These are phyloP conservation scores for Pichia sp. DNA, from an alignment of 1,139 yeast species.

Conservation along the genomic window DNA sequence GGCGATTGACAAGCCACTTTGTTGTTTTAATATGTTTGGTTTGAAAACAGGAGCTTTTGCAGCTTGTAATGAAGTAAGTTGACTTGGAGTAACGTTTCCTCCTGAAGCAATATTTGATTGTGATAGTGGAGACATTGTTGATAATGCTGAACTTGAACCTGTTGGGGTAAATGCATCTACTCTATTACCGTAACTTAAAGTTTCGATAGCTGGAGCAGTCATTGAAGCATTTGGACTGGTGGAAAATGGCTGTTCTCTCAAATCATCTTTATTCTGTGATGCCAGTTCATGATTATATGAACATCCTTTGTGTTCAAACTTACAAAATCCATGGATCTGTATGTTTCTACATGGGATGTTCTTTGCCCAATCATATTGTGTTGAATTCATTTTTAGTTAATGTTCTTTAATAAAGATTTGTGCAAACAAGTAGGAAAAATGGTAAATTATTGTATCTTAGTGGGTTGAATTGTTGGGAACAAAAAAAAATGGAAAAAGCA, in stretches of 20 bases:
- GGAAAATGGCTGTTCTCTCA: too few species aligned
- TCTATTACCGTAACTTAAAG: too few species aligned
- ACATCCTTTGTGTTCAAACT: constrained; percentile 85
- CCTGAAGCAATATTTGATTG: too few species aligned
- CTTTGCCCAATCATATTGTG: constrained; percentile 49
- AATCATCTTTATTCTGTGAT: constrained; percentile 20
- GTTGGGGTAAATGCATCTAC: too few species aligned
- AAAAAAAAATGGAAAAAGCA: too few species aligned
- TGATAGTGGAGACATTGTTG: constrained; percentile 13
- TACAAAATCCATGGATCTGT: constrained; percentile 82
- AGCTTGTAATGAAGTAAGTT: background rate
- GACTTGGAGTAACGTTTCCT: too few species aligned
- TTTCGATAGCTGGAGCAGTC: too few species aligned
- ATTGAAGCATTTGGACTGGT: too few species aligned
- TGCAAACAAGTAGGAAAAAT: too few species aligned
- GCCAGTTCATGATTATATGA: constrained; percentile 62
- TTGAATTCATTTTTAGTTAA: constrained; percentile 7
- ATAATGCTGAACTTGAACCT: constrained; percentile 1
- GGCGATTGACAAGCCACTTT: background rate
- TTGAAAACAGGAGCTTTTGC: constrained; percentile 4
- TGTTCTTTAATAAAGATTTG: background rate
- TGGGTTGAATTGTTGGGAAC: too few species aligned
- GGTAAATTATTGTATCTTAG: too few species aligned
- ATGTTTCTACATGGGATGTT: constrained; percentile 83
- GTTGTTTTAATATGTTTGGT: constrained; percentile 4